phyloP scores from a whole-genome alignment of 1,284 basidiomycete species.

The Stygiomarasmius scandens region DNA sequence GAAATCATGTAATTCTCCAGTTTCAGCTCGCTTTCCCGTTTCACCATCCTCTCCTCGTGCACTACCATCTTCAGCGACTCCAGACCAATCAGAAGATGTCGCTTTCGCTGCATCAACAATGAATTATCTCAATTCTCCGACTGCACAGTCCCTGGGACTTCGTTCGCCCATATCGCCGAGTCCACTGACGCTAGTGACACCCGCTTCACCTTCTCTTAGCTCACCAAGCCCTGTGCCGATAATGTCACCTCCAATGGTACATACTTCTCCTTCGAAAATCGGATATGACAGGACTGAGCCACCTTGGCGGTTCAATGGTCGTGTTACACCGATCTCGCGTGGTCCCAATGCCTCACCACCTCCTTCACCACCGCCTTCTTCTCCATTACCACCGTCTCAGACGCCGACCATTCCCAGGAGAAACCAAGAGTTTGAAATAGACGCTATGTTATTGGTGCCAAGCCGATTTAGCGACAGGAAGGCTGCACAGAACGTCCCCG shows the following conservation, averaged over 20 bases:
- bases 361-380: background rate
- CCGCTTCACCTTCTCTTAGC: background rate
- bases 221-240: slow-evolving; percentile 3
- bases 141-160: slow-evolving; percentile 39
- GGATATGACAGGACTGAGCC: background rate
- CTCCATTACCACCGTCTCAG: background rate
- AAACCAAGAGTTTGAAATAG: background rate
- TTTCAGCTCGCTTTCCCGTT: slow-evolving; percentile 20
- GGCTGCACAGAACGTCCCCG: slow-evolving; percentile 20
- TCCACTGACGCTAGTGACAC: background rate
- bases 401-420: background rate
- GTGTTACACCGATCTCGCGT: background rate
- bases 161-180: slow-evolving; percentile 14
- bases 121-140: slow-evolving; percentile 44
- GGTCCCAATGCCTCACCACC: background rate
- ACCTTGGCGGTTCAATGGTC: background rate
- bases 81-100: slow-evolving; percentile 38
- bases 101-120: slow-evolving; percentile 51
- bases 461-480: slow-evolving; percentile 10
- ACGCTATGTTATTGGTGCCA: background rate
- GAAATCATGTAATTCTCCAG: slow-evolving; percentile 15
- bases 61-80: background rate
- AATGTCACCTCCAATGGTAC: slow-evolving; percentile 23
- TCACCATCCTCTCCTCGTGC: slow-evolving; percentile 16
- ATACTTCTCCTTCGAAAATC: slow-evolving; percentile 17